Base-by-base conservation (phyloP, 139 green algal species). In the Gonium pectorale region DNA sequence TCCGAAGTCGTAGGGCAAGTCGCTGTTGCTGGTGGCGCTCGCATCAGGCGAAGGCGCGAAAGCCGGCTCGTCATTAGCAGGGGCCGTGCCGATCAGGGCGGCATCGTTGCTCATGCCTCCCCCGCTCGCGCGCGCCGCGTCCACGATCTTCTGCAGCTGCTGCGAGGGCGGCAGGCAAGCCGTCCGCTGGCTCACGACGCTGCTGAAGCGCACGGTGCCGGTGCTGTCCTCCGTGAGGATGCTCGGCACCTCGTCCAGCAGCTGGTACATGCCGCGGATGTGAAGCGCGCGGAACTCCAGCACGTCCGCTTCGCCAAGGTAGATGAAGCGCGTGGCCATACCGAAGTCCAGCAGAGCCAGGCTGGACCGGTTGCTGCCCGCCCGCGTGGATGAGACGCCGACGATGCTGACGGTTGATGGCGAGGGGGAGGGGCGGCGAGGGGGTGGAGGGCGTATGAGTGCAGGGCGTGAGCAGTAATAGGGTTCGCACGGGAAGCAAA, bases 121-220 rank as follows among this genome's bases (percentile, higher is more conserved):
- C 26, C 37, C 31, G 44, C n/a, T 13, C 31, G 11, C 64, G 31
- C 0, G 31, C 19, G 33, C 64, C 0, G 35, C 64, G 19, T 71
- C 21, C 15, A 59, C 40, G 8, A 19, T 13, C 8, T 59, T 24
- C 2, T 33, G 5, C 27, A 75, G 8, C 43, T 75, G 67, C 27
- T 19, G 8, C 43, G 8, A 15, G 27, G 43, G 67, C 9, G 11
- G 27, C 41, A 40, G 29, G 41, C 77, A 83, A 21, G 77, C 60
- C 1, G 77, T 73, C 5, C 77, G 77, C 62, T 83, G 43, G 6
- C 27, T 38, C 13, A 49, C 4, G 7, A 73, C 44, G 62, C 1
- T n/a, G 62, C 13, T 73, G 59, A 83, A 83, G 77, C 29, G 41
- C 22, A 83, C 29, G 21, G 33, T 64, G 62, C 77, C 77, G 6